phyloP scores from a whole-genome alignment of 75 land plant genomes.

The Pinus tabuliformis region DNA sequence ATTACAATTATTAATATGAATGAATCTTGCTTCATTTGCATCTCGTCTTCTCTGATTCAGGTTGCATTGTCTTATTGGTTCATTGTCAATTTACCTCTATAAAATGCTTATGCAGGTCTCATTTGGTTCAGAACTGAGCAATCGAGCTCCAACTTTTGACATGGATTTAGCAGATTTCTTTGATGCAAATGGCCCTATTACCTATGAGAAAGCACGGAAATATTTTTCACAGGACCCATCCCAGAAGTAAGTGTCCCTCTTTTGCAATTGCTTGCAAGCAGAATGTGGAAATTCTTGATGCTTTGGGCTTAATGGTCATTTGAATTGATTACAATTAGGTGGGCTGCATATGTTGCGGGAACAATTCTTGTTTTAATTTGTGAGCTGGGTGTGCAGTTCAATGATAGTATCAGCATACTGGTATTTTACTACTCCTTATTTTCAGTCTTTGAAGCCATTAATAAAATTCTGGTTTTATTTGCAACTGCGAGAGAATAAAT shows the following conservation, averaged over 20 bases:
- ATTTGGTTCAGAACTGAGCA: conserved; percentile 88
- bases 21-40: too few species aligned
- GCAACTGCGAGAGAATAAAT: neutral
- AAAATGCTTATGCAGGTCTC: conserved; percentile 63
- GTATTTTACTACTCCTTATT: conserved; percentile 29
- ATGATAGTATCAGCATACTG: conserved; percentile 88
- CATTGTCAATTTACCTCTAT: too few species aligned
- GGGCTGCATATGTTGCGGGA: conserved; percentile 99
- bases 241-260: conserved; percentile 58
- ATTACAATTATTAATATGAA: too few species aligned
- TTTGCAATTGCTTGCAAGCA: neutral
- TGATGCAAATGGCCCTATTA: conserved; percentile 73
- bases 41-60: too few species aligned
- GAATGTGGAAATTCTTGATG: neutral
- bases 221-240: conserved; percentile 89
- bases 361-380: conserved; percentile 88
- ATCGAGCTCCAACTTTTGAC: conserved; percentile 97
- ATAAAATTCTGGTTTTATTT: neutral
- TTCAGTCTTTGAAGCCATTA: neutral
- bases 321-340: conserved; percentile 35
- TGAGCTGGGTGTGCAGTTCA: conserved; percentile 73
- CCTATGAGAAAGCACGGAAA: conserved; percentile 76
- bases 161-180: conserved; percentile 93
- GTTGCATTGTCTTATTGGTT: too few species aligned
- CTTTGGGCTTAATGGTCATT: neutral